Conservation (phyloP, 495 filamentous ascomycete genomes). For the Aspergillus homomorphus region DNA sequence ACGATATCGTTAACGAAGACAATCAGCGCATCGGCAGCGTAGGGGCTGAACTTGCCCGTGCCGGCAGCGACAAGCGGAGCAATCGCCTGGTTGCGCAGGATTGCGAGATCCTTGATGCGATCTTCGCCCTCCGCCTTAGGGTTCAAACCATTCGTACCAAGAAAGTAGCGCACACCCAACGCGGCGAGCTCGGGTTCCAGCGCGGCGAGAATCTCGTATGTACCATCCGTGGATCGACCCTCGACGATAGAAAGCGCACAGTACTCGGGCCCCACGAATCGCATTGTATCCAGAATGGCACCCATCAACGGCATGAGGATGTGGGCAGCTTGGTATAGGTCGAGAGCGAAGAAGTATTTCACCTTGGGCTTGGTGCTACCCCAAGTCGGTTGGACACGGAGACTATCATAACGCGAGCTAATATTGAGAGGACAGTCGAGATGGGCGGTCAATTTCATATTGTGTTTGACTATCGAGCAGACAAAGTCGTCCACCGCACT, state of each 20-base stretch:
- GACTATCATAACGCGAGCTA: conserved; percentile 22
- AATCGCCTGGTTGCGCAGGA: conserved; percentile 45
- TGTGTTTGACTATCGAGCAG: not conserved
- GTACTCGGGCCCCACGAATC: conserved; percentile 43
- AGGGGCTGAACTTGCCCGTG: conserved; percentile 7
- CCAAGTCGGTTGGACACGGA: conserved; percentile 11
- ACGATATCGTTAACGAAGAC: conserved; percentile 52
- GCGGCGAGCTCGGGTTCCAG: conserved; percentile 31
- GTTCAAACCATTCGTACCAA: conserved; percentile 36
- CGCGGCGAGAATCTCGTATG: conserved; percentile 41
- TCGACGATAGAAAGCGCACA: conserved; percentile 51
- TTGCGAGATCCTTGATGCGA: conserved; percentile 40
- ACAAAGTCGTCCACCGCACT: not conserved
- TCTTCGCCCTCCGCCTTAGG: conserved; percentile 25
- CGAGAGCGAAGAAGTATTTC: conserved; percentile 49
- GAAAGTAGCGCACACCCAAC: conserved; percentile 33
- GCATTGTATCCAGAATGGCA: conserved; percentile 42
- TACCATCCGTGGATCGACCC: conserved; percentile 49
- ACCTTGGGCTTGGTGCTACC: conserved; percentile 7
- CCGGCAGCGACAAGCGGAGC: conserved; percentile 30
- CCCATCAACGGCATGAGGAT: conserved; percentile 48
- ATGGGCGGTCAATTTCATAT: not conserved
- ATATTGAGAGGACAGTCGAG: conserved; percentile 12
- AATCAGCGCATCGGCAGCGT: conserved; percentile 34
- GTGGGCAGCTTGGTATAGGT: conserved; percentile 38